phyloP scores from a whole-genome alignment of 176 grass and related monocot genomes.

The Carex kokanica region DNA sequence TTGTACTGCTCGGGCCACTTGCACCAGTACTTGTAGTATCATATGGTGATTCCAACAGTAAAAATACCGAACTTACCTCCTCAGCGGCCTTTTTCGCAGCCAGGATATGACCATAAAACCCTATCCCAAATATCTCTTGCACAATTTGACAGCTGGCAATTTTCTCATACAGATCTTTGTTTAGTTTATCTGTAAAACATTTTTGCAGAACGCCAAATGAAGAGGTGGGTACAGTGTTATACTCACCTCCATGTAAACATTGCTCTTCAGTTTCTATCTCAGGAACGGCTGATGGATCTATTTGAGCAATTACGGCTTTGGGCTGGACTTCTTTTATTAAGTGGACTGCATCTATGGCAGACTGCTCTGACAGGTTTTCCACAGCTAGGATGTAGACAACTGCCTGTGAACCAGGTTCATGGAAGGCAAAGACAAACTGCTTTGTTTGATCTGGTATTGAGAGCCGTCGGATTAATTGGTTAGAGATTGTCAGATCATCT shows the following conservation, averaged over 20 bases:
- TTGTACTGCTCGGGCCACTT: conserved; percentile 2
- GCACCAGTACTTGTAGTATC: conserved; percentile 35
- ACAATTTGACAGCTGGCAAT: conserved; percentile 70
- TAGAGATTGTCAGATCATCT: conserved; percentile 67
- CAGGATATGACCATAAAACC: conserved; percentile 83
- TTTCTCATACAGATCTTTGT: conserved; percentile 70
- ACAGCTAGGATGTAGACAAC: conserved; percentile 83
- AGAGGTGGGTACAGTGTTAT: conserved; percentile 59
- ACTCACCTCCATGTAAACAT: conserved; percentile 35
- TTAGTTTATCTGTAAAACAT: conserved; percentile 78
- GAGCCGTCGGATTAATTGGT: conserved; percentile 47
- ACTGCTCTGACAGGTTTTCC: conserved; percentile 75
- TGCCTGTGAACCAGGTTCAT: conserved; percentile 46
- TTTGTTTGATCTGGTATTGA: conserved; percentile 77
- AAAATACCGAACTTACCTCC: conserved; percentile 53
- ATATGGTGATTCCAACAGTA: conserved; percentile 86
- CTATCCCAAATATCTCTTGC: conserved; percentile 87
- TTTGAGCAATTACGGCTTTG: conserved; percentile 64
- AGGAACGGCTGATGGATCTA: conserved; percentile 47
- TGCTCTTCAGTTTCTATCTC: conserved; percentile 70
- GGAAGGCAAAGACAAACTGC: conserved; percentile 82
- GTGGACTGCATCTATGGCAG: conserved; percentile 59
- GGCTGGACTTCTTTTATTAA: conserved; percentile 76
- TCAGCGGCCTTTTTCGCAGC: conserved; percentile 83
- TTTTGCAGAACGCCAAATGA: conserved; percentile 64